These are phyloP conservation scores for Cercospora zeae-maydis DNA, from an alignment of 2,329 filamentous ascomycete species.

Conservation along the genomic window DNA sequence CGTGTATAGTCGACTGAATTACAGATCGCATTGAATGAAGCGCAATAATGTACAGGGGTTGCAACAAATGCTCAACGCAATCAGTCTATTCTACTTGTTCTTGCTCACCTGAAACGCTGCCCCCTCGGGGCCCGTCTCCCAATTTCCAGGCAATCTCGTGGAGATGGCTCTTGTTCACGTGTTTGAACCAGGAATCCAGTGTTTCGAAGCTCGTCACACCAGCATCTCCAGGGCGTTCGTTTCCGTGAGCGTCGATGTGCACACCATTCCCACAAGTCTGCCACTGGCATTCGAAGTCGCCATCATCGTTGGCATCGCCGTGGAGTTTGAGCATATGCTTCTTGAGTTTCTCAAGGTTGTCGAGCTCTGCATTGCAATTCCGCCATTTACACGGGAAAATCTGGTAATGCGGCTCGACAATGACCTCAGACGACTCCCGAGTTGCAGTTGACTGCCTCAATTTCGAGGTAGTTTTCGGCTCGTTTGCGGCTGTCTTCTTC, in stretches of 20 bases:
- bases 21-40: neutral
- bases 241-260: slow-evolving; percentile 25
- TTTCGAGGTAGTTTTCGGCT: slow-evolving; percentile 16
- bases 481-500: slow-evolving; percentile 15
- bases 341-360: slow-evolving; percentile 58
- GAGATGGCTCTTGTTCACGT: slow-evolving; percentile 54
- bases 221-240: slow-evolving; percentile 24
- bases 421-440: slow-evolving; percentile 1
- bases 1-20: neutral
- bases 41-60: slow-evolving; percentile 2
- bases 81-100: slow-evolving; percentile 5
- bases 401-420: slow-evolving; percentile 37
- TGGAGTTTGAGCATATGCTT: slow-evolving; percentile 59
- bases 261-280: slow-evolving; percentile 37
- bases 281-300: slow-evolving; percentile 48
- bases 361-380: slow-evolving; percentile 55
- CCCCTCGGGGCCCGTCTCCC: slow-evolving; percentile 58
- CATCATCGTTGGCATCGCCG: slow-evolving; percentile 35
- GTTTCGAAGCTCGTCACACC: slow-evolving; percentile 36
- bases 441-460: slow-evolving; percentile 19
- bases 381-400: slow-evolving; percentile 59
- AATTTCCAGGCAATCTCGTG: slow-evolving; percentile 52
- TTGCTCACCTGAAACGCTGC: slow-evolving; percentile 52
- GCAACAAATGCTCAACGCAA: neutral
- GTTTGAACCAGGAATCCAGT: slow-evolving; percentile 46